Conservation (phyloP, 2,329 filamentous ascomycete genomes). For the Penicillium aurantiogriseum region DNA sequence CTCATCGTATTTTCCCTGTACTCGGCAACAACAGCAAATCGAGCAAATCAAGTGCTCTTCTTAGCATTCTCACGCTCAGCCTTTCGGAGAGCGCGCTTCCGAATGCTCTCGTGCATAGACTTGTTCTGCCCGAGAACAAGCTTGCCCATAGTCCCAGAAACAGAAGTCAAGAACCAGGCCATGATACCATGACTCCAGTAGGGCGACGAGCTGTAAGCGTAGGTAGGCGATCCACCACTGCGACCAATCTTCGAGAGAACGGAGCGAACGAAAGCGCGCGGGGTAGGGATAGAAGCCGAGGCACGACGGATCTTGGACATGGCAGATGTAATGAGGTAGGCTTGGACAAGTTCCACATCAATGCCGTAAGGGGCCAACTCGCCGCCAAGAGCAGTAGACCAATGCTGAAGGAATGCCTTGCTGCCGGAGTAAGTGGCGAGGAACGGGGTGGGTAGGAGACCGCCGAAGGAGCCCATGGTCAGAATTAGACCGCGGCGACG, state of each 20-base stretch:
- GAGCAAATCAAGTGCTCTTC: slow-evolving; percentile 37
- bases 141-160: slow-evolving; percentile 58
- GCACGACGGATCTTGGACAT: slow-evolving; percentile 94
- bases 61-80: slow-evolving; percentile 71
- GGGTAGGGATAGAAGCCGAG: slow-evolving; percentile 74
- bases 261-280: slow-evolving; percentile 76
- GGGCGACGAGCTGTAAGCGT: slow-evolving; percentile 81
- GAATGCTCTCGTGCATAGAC: slow-evolving; percentile 77
- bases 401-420: slow-evolving; percentile 97
- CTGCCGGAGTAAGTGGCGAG: slow-evolving; percentile 95
- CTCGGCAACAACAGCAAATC: neutral
- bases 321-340: slow-evolving; percentile 88
- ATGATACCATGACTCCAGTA: slow-evolving; percentile 90
- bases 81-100: slow-evolving; percentile 78
- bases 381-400: slow-evolving; percentile 80
- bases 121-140: slow-evolving; percentile 61
- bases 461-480: slow-evolving; percentile 96
- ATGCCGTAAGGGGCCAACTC: slow-evolving; percentile 80
- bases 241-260: slow-evolving; percentile 77
- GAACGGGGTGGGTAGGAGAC: slow-evolving; percentile 85
- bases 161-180: slow-evolving; percentile 71
- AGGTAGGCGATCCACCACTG: slow-evolving; percentile 72
- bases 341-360: slow-evolving; percentile 86
- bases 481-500: slow-evolving; percentile 85
- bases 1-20: neutral